Base-by-base conservation (phyloP, 306 rosid species). In the Sphenostylis stenocarpa region DNA sequence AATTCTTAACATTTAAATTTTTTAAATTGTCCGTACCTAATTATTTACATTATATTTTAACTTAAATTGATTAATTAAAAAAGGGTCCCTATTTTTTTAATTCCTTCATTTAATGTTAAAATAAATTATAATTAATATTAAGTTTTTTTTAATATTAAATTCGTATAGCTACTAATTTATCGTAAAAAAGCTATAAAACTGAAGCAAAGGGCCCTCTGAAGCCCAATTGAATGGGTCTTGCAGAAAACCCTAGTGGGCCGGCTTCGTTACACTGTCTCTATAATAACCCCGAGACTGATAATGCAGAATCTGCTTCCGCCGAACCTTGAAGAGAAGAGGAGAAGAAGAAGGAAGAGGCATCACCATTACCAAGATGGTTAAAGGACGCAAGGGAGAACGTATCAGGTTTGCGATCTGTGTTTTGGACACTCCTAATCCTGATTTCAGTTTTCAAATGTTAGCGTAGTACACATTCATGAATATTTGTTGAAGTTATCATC, bases 361-460 rank as follows among this genome's bases (percentile, higher is more conserved):
- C 63, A 29, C 19, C 67, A 15, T 38, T 6, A 19, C 29, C 39
- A 82, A 75, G 41, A 92, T 94, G 97, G 96, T 94, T 67, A 90
- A 95, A 77, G 99, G 88, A 14, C 87, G 97, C 3, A 91, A 95
- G 61, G 97, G 97, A 71, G 99, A 95, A 81, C 91, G 99, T n/a
- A 85, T 92, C 41, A 90, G 98, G 98, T 91, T 12, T 67, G 53
- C 19, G 20, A 74, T 82, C 79, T 64, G 44, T 47, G 13, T 1
- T 20, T 36, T 6, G 6, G 14, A 2, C 14, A 11, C 29, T 43
- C 2, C 16, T 49, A 55, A 53, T 53, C 2, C 0, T 51, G 7
- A 19, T 52, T 19, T 6, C 7, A 21, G 26, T 58, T 51, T 7
- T 3, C 4, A 4, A 41, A 12, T 12, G 3, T 41, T 41, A 41